Evolutionary conservation across 257 asterid species (phyloP), one percentile per base, ranked within the genome.

Genomic region (Anisodus acutangulus): DNA sequence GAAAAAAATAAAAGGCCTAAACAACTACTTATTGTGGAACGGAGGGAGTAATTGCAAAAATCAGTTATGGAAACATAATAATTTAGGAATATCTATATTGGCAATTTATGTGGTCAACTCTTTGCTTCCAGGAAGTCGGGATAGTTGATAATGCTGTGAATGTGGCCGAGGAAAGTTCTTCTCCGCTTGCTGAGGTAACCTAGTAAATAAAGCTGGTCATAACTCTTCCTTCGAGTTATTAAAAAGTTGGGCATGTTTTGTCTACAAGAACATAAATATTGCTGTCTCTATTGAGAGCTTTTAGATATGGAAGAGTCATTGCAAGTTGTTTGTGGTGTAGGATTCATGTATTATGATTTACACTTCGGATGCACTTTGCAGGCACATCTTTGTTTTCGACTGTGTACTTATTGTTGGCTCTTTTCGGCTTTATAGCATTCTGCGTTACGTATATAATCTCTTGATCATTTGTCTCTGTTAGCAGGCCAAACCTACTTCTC

Each of bases 131-230:
- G 93, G 93, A 89, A 84, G 88, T 86, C 83, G 84, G 88, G 82
- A 60, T 82, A 47, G 89, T 86, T 57, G 91, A 84, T 81, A 87
- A 87, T 85, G 92, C 90, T 37, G 84, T 71, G 81, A 85, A 82
- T 82, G 84, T 85, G 82, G 84, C 89, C 57, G 82, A 43, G 80
- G 91, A 86, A 53, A 86, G 85, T 85, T n/a, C 85, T 69, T 84
- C 90, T 81, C 90, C 93, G 6, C 43, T 43, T 84, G 35, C 90
- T 35, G 98, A 93, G 98, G 98, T 92, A 90, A 79, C 55, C 49
- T 10, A 83, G 49, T 58, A 47, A 41, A 45, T 45, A 43, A 41
- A 31, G 54, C 60, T 57, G 45, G 60, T 41, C 17, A 45, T 66
- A 39, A 35, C 47, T 79, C 13, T 62, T 72, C 17, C 70, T 62